Evolutionary conservation across 208 protist genomes (phyloP).

Genomic region (Wallacemonas sp.): DNA sequence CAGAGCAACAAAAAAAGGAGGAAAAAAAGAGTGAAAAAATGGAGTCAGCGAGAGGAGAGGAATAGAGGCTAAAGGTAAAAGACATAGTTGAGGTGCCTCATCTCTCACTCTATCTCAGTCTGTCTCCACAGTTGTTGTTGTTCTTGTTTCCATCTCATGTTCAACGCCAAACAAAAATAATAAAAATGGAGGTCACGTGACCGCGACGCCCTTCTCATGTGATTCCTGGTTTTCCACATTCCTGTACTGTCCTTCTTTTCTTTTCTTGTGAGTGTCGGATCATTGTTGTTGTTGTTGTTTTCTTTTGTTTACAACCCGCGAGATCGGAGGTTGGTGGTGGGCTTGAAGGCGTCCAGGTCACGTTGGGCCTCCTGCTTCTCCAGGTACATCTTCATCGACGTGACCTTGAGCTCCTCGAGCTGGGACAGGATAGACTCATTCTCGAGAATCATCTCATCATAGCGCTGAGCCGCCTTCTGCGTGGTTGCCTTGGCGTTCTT

Average conservation of each 20-base stretch:
- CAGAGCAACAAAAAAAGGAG: conserved; percentile 4
- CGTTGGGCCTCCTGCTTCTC: conserved; percentile 86
- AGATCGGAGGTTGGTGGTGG: conserved; percentile 43
- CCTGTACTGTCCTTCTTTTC: no score
- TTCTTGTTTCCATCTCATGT: no score
- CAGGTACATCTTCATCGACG: conserved; percentile 88
- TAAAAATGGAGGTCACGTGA: no score
- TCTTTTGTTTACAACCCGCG: conserved; percentile 37
- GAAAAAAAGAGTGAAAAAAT: not conserved
- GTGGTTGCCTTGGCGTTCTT: conserved; percentile 80
- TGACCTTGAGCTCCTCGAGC: conserved; percentile 90
- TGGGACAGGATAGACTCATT: conserved; percentile 84
- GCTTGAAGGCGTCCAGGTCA: conserved; percentile 60
- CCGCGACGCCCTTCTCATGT: no score
- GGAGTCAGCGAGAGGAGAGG: not conserved
- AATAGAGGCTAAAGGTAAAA: no score
- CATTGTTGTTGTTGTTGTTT: not conserved
- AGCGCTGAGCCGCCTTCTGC: conserved; percentile 85
- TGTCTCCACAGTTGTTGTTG: no score
- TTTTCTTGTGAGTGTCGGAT: not conserved
- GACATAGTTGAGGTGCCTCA: no score
- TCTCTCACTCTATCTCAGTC: no score
- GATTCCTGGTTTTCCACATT: no score
- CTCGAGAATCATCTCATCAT: conserved; percentile 93
- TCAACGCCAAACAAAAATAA: no score